Base-by-base conservation (phyloP, 1,139 yeast species). In the Scheffersomyces illinoinensis region DNA sequence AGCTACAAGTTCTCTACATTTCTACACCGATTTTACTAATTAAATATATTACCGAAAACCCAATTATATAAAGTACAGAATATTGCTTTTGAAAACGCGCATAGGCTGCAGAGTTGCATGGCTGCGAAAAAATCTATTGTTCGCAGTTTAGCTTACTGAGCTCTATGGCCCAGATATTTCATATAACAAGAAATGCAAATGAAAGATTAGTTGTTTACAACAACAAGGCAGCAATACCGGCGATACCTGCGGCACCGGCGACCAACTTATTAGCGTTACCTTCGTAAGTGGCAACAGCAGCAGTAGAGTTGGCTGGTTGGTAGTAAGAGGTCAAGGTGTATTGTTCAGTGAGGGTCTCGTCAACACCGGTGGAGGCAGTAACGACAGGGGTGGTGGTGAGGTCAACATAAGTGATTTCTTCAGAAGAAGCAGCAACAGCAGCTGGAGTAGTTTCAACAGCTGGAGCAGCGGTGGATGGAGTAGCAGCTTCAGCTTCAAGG, bases 181-280 rank as follows among this genome's bases (percentile, higher is more conserved):
- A 49, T 12, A 24, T 12, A 24, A 48, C 53, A 49, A 24, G 17
- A 20, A 21, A 20, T 52, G 26, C 10, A n/a, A 19, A 48, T 26
- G 43, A 24, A 24, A 24, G 6, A 5, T 5, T 12, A 17, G 43
- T 20, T 55, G 50, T 59, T 74, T 76, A 79, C 68, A 79, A 71
- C 69, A 80, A 76, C 65, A 73, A 69, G 63, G 80, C 83, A 63
- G 79, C 83, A 57, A 79, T 63, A 71, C 81, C 84, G 62, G 78
- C 84, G 59, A 77, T 58, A 70, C 83, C 83, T 61, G 75, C 83
- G 57, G 73, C 72, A 61, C 83, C 84, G 54, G 69, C 71, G 58
- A 70, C 71, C 59, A 67, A 67, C 61, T 70, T 68, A 62, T 65
- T 65, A 53, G 68, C 80, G 62, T 63, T 71, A 71, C 73, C 78